Conservation (phyloP, 768 basidiomycete genomes). For the Termitomyces sp. region DNA sequence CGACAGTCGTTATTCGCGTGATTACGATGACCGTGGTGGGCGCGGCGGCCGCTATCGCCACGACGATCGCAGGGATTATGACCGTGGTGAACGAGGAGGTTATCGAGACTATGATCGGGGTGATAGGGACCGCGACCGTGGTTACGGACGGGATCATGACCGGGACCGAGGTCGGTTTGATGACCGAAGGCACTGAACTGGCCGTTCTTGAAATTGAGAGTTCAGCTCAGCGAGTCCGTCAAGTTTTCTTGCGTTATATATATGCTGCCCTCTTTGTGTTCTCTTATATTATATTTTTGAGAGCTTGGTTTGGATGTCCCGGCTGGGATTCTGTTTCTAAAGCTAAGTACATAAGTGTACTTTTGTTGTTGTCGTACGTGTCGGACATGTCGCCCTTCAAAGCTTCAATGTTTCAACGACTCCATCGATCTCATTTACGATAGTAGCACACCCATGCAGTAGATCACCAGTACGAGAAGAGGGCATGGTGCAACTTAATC, state of each 20-base stretch:
- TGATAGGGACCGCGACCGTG: conserved; percentile 33
- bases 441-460: too few species aligned
- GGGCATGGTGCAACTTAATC: not conserved
- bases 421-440: too few species aligned
- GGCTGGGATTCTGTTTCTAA: too few species aligned
- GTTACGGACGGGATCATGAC: conserved; percentile 19
- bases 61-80: conserved; percentile 42
- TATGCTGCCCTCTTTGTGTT: not conserved
- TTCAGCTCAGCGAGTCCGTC: not conserved
- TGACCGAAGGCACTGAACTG: conserved; percentile 20
- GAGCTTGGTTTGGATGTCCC: not conserved
- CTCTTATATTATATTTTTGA: not conserved
- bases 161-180: conserved; percentile 19
- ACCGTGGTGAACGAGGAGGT: conserved; percentile 31
- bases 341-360: not conserved
- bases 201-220: not conserved
- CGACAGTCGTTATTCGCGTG: conserved; percentile 72
- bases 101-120: conserved; percentile 36
- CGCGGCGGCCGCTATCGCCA: conserved; percentile 38
- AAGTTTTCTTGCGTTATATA: not conserved
- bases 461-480: not conserved
- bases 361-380: not conserved
- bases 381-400: too few species aligned
- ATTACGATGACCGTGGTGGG: conserved; percentile 44
- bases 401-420: too few species aligned